Conservation (phyloP, 352 stramenopile species). For the Phytophthora citrophthora region DNA sequence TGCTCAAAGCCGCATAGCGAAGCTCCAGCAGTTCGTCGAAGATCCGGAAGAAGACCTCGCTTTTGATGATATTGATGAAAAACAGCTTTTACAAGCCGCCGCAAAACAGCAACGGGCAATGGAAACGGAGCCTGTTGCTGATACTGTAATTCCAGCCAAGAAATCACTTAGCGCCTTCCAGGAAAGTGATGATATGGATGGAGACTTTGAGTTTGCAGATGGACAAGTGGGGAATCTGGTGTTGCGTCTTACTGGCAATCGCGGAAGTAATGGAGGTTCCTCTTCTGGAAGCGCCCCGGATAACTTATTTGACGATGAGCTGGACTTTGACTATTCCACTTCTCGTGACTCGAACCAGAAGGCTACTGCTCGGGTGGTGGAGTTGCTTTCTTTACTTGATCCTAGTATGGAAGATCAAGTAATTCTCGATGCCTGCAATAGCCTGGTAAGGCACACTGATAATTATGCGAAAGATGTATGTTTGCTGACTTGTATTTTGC, state of each 20-base stretch:
- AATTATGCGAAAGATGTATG: no score
- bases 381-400: slow-evolving; percentile 78
- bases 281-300: slow-evolving; percentile 52
- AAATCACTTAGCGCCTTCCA: slow-evolving; percentile 35
- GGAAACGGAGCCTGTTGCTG: slow-evolving; percentile 10
- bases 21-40: slow-evolving; percentile 80
- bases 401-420: slow-evolving; percentile 89
- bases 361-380: slow-evolving; percentile 72
- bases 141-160: slow-evolving; percentile 20
- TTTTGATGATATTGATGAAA: slow-evolving; percentile 82
- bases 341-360: slow-evolving; percentile 80
- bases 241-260: slow-evolving; percentile 24
- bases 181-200: slow-evolving; percentile 32
- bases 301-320: slow-evolving; percentile 80
- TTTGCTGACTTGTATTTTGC: not conserved
- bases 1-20: slow-evolving; percentile 66
- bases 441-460: slow-evolving; percentile 47
- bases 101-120: slow-evolving; percentile 41
- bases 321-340: slow-evolving; percentile 84
- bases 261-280: slow-evolving; percentile 21
- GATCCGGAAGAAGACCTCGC: slow-evolving; percentile 63
- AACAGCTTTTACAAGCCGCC: slow-evolving; percentile 53
- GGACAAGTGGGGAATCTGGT: slow-evolving; percentile 23
- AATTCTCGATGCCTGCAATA: slow-evolving; percentile 80
- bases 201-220: slow-evolving; percentile 32